Evolutionary conservation across 2,329 filamentous ascomycete genomes (phyloP).

Genomic region (Alternaria solani): DNA sequence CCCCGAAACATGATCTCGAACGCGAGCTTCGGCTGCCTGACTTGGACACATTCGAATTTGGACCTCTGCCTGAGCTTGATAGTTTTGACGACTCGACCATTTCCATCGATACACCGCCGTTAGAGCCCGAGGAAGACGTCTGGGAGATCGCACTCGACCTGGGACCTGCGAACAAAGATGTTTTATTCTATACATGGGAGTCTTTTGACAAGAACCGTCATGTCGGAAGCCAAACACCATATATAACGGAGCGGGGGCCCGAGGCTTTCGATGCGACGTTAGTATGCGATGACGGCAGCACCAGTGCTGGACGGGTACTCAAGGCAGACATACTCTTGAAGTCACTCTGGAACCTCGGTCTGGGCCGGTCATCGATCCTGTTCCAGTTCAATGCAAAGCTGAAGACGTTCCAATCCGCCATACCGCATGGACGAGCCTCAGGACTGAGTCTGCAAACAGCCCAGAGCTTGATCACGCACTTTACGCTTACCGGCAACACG

Average conservation of each 20-base stretch:
- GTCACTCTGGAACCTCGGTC: conserved; percentile 70
- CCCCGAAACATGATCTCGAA: conserved; percentile 45
- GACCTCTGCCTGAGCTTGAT: conserved; percentile 46
- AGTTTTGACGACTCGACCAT: conserved; percentile 43
- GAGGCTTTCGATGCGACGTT: conserved; percentile 70
- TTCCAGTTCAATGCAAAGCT: conserved; percentile 68
- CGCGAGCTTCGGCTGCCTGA: conserved; percentile 49
- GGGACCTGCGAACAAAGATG: conserved; percentile 40
- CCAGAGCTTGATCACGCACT: conserved; percentile 61
- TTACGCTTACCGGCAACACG: conserved; percentile 51
- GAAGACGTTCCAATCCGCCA: conserved; percentile 60
- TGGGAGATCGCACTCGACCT: conserved; percentile 51
- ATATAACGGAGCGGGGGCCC: conserved; percentile 74
- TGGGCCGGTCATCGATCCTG: conserved; percentile 76
- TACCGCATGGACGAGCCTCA: conserved; percentile 57
- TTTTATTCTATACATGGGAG: conserved; percentile 72
- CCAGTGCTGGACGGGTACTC: conserved; percentile 51
- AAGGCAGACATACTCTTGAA: conserved; percentile 49
- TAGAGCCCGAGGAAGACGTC: conserved; percentile 47
- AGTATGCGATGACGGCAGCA: conserved; percentile 52
- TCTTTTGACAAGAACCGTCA: conserved; percentile 62
- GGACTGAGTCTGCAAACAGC: conserved; percentile 60
- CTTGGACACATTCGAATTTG: conserved; percentile 52
- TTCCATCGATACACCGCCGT: conserved; percentile 35
- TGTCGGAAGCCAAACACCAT: conserved; percentile 56